Evolutionary conservation across 1,284 basidiomycete genomes (phyloP), one percentile per base, ranked within the genome.

Genomic region (Trametes sp.): DNA sequence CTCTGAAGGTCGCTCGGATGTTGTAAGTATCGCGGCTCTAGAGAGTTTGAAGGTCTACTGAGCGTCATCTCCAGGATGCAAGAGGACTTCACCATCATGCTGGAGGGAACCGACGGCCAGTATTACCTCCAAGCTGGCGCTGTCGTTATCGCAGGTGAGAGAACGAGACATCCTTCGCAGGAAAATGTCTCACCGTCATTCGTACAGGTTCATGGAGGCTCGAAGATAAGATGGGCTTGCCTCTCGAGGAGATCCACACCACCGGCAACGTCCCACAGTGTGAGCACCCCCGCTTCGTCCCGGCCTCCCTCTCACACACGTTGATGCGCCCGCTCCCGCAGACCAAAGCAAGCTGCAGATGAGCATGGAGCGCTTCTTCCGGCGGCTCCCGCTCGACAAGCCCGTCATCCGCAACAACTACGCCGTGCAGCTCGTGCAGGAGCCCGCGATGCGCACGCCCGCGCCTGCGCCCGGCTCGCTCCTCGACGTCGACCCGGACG

Each of bases 51-150:
- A 10, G 5, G 19, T 23, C 42, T 16, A 0, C 26, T 54, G n/a
- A 52, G 45, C 35, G 28, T 6, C 33, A 13, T 53, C 19, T 3
- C 38, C 24, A 83, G 85, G 33, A 75, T 85, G 5, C 89, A 92
- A 68, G 92, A 94, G 64, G 92, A 94, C 70, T 78, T 93, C 45
- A 89, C 89, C 14, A 72, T 94, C 14, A 90, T 94, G 89, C 76
- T 92, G 31, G 89, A 92, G 82, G 90, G 89, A 41, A 73, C 78
- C 19, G 87, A 92, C 65, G 87, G 88, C 35, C 79, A 80, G 60
- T 90, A 92, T 70, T 90, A 92, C 69, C 86, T 93, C 62, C 88
- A 91, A 70, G 89, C 85, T 35, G 92, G 90, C 10, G 85, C 85
- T 0, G 86, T 92, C 58, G 84, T 84, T 66, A 80, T 91, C 13